phyloP scores from a whole-genome alignment of 2,329 filamentous ascomycete genomes.

The Lecanosticta acicola region DNA sequence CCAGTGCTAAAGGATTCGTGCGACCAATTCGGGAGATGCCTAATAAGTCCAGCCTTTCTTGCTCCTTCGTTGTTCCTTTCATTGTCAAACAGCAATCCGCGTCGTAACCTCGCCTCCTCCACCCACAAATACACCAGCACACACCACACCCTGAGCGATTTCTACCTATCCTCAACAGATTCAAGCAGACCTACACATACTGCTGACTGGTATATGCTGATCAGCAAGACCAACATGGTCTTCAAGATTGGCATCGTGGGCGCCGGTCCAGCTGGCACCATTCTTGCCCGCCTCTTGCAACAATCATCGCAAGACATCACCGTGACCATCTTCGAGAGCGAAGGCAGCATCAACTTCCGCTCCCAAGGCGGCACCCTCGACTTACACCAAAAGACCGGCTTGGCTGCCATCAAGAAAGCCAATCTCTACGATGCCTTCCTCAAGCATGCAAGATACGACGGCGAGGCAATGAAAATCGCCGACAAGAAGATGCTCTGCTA shows the following conservation, averaged over 20 bases:
- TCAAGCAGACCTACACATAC: background rate
- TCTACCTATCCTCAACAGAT: too few relatives aligned
- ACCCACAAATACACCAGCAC: too few relatives aligned
- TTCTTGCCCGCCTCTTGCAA: conserved; percentile 26
- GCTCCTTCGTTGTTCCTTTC: too few relatives aligned
- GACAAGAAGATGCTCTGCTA: conserved; percentile 37
- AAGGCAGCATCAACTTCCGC: conserved; percentile 23
- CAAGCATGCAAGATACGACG: conserved; percentile 18
- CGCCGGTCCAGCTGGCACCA: conserved; percentile 29
- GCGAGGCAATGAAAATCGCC: conserved; percentile 38
- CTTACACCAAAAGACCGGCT: conserved; percentile 27
- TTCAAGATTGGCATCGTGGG: conserved; percentile 35
- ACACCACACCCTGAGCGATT: too few relatives aligned
- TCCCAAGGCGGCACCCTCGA: conserved; percentile 29
- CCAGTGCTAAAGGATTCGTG: too few relatives aligned
- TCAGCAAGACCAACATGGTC: background rate
- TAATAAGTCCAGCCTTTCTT: too few relatives aligned
- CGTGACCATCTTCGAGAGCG: conserved; percentile 27
- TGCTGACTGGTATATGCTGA: background rate
- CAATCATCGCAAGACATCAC: conserved; percentile 18
- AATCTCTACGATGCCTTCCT: conserved; percentile 27
- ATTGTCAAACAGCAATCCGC: too few relatives aligned
- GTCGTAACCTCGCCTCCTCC: too few relatives aligned
- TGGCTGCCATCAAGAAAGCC: conserved; percentile 24
- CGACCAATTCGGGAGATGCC: too few relatives aligned